Evolutionary conservation across 345 rosid genomes (phyloP).

Genomic region (Streptanthus diversifolius): DNA sequence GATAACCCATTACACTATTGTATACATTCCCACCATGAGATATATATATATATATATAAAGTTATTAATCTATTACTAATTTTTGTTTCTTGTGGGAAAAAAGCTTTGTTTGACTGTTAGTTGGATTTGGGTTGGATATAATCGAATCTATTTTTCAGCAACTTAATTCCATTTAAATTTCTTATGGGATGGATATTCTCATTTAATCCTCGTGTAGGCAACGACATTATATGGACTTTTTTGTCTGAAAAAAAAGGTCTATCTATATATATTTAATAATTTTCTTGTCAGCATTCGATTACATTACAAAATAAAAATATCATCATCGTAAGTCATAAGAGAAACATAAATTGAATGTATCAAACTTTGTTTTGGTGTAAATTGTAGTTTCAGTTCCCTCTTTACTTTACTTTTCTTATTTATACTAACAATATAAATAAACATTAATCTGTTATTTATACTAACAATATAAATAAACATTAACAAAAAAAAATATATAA

Average conservation of each 20-base stretch:
- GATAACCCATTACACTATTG: background rate
- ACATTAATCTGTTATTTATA: background rate
- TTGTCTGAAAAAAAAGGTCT: background rate
- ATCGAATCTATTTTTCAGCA: background rate
- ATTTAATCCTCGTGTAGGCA: background rate
- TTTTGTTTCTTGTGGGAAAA: background rate
- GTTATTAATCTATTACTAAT: background rate
- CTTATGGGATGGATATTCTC: background rate
- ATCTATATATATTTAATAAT: background rate
- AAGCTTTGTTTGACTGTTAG: slow-evolving; percentile 10
- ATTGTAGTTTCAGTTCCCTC: background rate
- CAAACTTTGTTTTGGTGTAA: background rate
- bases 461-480: background rate
- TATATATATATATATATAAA: background rate
- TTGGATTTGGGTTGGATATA: background rate
- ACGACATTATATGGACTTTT: background rate
- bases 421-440: background rate
- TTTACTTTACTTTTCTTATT: background rate
- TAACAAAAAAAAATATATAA: background rate
- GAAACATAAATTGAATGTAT: background rate
- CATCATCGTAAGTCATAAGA: background rate
- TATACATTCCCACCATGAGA: background rate
- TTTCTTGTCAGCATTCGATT: background rate
- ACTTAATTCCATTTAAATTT: background rate
- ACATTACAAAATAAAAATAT: background rate